Evolutionary conservation across 1,284 basidiomycete species (phyloP), one percentile per base, ranked within the genome.

Genomic region (Amylostereum chailletii): DNA sequence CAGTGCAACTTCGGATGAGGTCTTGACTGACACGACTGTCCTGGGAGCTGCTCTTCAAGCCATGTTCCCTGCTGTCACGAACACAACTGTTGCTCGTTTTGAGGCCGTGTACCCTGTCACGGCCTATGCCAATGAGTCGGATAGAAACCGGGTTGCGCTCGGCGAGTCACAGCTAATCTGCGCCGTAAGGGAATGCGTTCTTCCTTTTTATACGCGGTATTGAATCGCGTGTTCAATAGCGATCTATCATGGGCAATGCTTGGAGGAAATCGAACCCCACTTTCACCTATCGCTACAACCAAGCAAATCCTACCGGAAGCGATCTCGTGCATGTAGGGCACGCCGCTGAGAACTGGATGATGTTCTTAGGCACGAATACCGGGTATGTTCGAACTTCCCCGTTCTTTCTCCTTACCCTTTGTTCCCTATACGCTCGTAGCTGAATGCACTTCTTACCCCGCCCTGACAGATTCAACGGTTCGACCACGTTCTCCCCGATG

Each of bases 301-400:
- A 80, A 55, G 62, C 65, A 3, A 74, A 76, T 45, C 74, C 74
- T 3, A 72, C 71, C 0, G 53, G 56, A 2, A 61, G 64, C 30
- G 64, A 56, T 34, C 42, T 61, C 6, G 50, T 62, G 1, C 60
- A 60, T 29, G 72, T 75, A 4, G 62, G 53, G 8, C 79, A 81
- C 55, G 71, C 77, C 2, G 68, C 79, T 1, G 78, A 82, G 58
- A 80, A 81, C 55, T 80, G 74, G 72, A 79, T 80, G 75, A 77
- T 81, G 77, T 79, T 81, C 64, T 62, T 61, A 29, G 79, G 79
- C 2, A 74, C 71, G 0, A 75, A 74, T 46, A 79, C 77, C n/a
- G 78, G 79, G 77, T 80, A 55, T 10, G 65, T 47, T 8, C 33
- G 29, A 45, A 9, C 38, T 37, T n/a, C 34, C 11, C 45, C 45